phyloP scores from a whole-genome alignment of 345 rosid species.

The Salix dunnii region DNA sequence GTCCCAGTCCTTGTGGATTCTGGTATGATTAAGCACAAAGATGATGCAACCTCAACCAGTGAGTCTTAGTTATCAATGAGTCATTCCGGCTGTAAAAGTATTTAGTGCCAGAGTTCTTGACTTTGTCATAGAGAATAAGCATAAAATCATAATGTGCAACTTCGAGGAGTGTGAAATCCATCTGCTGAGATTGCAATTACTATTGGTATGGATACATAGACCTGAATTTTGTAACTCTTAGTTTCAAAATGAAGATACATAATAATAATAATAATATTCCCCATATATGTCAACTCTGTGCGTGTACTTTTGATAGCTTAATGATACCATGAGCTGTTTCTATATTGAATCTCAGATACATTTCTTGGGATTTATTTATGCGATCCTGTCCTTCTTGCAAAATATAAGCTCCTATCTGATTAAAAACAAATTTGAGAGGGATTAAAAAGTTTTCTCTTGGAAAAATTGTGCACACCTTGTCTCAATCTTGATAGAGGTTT shows the following conservation, averaged over 20 bases:
- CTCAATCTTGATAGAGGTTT: too few species aligned
- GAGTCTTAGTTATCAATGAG: conserved; percentile 38
- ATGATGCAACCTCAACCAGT: conserved; percentile 59
- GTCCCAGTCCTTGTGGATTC: conserved; percentile 92
- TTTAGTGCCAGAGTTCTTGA: neutral
- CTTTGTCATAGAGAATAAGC: conserved; percentile 1
- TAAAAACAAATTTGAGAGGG: too few species aligned
- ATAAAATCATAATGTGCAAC: neutral
- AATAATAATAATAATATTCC: neutral
- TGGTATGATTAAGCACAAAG: conserved; percentile 96
- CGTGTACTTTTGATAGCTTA: too few species aligned
- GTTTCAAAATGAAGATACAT: neutral
- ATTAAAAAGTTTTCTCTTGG: too few species aligned
- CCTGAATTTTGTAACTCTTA: neutral
- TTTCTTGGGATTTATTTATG: too few species aligned
- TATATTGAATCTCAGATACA: too few species aligned
- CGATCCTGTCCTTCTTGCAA: too few species aligned
- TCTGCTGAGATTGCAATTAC: neutral
- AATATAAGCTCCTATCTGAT: too few species aligned
- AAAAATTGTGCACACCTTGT: too few species aligned
- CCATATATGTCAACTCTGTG: too few species aligned
- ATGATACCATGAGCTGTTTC: too few species aligned
- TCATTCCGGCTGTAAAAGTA: conserved; percentile 6
- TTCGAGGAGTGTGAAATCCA: conserved; percentile 2
- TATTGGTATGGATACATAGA: neutral